Evolutionary conservation across 305 asterid genomes (phyloP), one percentile per base, ranked within the genome.

Genomic region (Withania somnifera): DNA sequence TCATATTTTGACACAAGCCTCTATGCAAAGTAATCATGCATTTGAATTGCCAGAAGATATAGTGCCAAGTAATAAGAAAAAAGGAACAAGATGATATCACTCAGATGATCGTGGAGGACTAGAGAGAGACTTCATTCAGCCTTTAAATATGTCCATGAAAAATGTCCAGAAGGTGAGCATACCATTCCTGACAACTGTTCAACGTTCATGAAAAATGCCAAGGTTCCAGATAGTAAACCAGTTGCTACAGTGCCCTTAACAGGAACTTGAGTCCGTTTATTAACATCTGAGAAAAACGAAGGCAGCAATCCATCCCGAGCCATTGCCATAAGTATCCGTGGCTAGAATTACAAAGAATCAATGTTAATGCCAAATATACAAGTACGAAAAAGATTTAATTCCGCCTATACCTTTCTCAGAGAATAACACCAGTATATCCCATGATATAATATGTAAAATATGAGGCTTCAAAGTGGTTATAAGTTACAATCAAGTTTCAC

Each of bases 221-320:
- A 83, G 52, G 82, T 19, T 81, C 95, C 96, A 68, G 96, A 86
- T 30, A 95, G 91, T 26, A 91, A 40, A 78, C 99, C 99, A 19
- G 94, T 93, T 58, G 82, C 89, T 75, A 94, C 53, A 4, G 99
- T 95, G 90, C 97, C 81, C 87, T 95, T 94, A 52, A 94, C 82
- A n/a, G 99, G 99, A 58, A 96, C 98, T 85, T 92, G 93, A 56
- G 95, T 89, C 30, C 58, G 86, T 85, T 89, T 90, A 82, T 84
- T 86, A 58, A 96, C 93, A 32, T 93, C 98, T 2, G 95, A 93
- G 63, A 96, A 96, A 83, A 96, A 93, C 28, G 98, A 84, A 10
- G 99, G 99, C 79, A 96, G 92, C 91, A 96, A 86, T 73, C 99
- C 99, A 82, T 96, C 98, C 87, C 99, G 89, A 45, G 98, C 97